Base-by-base conservation (phyloP, 1,139 yeast genomes). In the Geotrichum macrosporum region DNA sequence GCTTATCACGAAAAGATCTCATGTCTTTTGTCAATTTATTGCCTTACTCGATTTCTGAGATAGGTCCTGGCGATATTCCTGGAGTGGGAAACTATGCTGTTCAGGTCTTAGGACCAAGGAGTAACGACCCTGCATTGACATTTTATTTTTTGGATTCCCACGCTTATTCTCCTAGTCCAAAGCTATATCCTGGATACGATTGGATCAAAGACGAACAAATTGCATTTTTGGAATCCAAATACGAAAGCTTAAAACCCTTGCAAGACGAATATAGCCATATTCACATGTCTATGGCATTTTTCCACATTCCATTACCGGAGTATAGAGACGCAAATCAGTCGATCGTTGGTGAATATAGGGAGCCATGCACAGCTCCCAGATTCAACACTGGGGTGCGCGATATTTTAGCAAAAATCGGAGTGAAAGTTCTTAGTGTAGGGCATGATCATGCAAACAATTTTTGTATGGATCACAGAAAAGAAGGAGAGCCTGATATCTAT, bases 401-500 rank as follows among this genome's bases (percentile, higher is more conserved):
- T 8, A 67, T 75, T 0, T 68, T 92, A 21, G 75, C 74, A 3
- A 68, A 73, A 6, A 55, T 84, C 5, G 94, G 92, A 1, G 89
- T 89, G 0, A 68, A 76, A 26, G 85, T 84, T 0, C 77, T 80
- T 0, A 74, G 84, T 47, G 94, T 85, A 8, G 97, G 98, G 0
- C 98, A 92, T 63, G 97, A 92, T 60, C 97, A 92, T 61, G 84
- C 87, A 56, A 92, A 92, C 62, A 97, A 92, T 61, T 92, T 77
- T 62, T 92, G 98, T 64, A 67, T 84, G 60, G 67, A 71, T 46
- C 82, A 80, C 53, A 55, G 63, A 5, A 58, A 48, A 13, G 53
- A 45, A 53, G 61, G 15, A 13, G 53, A 54, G 21, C 69, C 73
- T 41, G 72, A 74, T 38, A 68, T 86, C 30, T 86, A 95, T 95